Conservation (phyloP, 2,329 filamentous ascomycete species). For the Paramyrothecium sp. region DNA sequence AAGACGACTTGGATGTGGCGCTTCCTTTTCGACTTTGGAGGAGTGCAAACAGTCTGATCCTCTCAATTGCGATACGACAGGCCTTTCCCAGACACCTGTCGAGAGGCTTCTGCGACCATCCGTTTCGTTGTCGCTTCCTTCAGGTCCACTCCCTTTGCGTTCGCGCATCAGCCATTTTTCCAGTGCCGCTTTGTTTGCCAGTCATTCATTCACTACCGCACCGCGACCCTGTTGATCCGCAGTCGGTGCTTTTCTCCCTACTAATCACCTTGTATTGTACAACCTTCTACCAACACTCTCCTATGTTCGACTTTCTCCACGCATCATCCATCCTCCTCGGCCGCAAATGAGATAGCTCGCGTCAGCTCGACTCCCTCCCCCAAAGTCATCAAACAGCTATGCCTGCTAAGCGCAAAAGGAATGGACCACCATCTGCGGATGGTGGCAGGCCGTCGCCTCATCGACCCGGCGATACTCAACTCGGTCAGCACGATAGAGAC, state of each 20-base stretch:
- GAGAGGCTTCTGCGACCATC: background rate
- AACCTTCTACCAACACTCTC: background rate
- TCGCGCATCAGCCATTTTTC: slow-evolving; percentile 13
- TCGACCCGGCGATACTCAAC: slow-evolving; percentile 53
- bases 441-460: slow-evolving; percentile 59
- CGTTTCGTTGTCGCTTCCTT: slow-evolving; percentile 11
- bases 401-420: slow-evolving; percentile 61
- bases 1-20: background rate
- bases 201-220: slow-evolving; percentile 17
- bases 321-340: background rate
- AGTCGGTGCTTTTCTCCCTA: background rate
- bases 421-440: slow-evolving; percentile 48
- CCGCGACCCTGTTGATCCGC: slow-evolving; percentile 4
- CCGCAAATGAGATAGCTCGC: slow-evolving; percentile 33
- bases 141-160: slow-evolving; percentile 18
- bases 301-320: background rate
- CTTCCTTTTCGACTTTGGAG: background rate
- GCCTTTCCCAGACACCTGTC: background rate
- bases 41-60: background rate
- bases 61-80: background rate
- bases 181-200: slow-evolving; percentile 21
- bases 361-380: slow-evolving; percentile 5
- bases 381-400: slow-evolving; percentile 34
- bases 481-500: slow-evolving; percentile 59
- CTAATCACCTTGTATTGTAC: background rate